Percentiles rank a stretch among this genome's conserved stretches.
Conservation (phyloP, 805 yeast genomes). For the Wickerhamomyces ciferrii region DNA sequence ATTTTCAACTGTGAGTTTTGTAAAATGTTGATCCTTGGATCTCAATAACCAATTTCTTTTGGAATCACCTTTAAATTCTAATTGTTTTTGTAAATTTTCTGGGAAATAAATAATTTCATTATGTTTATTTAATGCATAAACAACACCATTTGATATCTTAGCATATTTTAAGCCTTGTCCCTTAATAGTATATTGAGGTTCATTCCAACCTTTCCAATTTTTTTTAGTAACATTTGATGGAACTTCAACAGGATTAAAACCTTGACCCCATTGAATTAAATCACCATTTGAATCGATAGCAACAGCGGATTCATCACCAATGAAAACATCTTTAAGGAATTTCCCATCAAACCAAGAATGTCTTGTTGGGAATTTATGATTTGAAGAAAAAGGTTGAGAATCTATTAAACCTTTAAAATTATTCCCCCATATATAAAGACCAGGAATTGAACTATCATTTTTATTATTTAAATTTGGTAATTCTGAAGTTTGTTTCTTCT, state of each 20-base stretch:
- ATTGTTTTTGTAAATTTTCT: conserved; percentile 11
- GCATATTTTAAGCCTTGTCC: conserved; percentile 41
- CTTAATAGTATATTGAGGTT: conserved; percentile 33
- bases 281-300: conserved; percentile 70
- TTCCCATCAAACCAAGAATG: conserved; percentile 59
- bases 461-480: conserved; percentile 31
- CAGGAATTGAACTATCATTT: conserved; percentile 40
- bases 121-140: conserved; percentile 40
- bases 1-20: conserved; percentile 2
- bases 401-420: conserved; percentile 34
- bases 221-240: neutral
- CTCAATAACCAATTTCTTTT: conserved; percentile 10
- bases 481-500: conserved; percentile 18
- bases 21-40: conserved; percentile 6
- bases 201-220: conserved; percentile 1
- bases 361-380: conserved; percentile 51
- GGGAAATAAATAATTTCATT: conserved; percentile 32
- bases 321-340: conserved; percentile 48
- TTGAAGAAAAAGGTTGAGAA: conserved; percentile 21
- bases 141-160: conserved; percentile 46
- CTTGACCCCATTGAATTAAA: conserved; percentile 66
- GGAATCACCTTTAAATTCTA: conserved; percentile 3
- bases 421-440: conserved; percentile 63
- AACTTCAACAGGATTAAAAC: conserved; percentile 15
- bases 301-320: conserved; percentile 36